Evolutionary conservation across 805 yeast species (phyloP).

Genomic region (Yueomyces sp.): DNA sequence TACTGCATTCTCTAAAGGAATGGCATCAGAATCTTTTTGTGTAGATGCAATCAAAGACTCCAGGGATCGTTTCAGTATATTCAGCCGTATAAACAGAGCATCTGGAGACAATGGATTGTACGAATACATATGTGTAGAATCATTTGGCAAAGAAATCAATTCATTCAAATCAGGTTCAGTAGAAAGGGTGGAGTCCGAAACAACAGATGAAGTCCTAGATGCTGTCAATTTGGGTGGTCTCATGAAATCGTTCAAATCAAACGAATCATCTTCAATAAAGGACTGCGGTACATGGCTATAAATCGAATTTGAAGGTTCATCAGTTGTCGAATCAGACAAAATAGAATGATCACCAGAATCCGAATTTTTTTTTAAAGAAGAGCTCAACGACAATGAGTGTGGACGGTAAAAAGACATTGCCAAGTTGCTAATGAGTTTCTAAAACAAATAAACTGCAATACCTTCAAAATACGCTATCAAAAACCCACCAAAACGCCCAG

Average conservation of each 20-base stretch:
- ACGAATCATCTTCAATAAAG: background rate
- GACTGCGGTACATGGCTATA: background rate
- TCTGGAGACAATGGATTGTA: slow-evolving; percentile 75
- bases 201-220: background rate
- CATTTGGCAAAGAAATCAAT: slow-evolving; percentile 54
- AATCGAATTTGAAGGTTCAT: no score
- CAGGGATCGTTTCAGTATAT: slow-evolving; percentile 61
- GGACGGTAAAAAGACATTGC: background rate
- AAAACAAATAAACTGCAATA: no score
- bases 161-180: slow-evolving; percentile 27
- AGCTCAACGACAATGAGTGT: background rate
- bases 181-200: slow-evolving; percentile 3
- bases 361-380: background rate
- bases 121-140: slow-evolving; percentile 74
- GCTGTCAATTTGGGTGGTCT: background rate
- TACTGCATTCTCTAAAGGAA: background rate
- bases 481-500: no score
- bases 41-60: slow-evolving; percentile 52
- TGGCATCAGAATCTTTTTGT: no score
- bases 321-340: no score
- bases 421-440: background rate
- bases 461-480: no score
- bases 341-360: no score
- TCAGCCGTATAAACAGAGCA: slow-evolving; percentile 60
- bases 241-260: background rate